Evolutionary conservation across 352 stramenopile species (phyloP).

Genomic region (Pythium vanterpoolii): DNA sequence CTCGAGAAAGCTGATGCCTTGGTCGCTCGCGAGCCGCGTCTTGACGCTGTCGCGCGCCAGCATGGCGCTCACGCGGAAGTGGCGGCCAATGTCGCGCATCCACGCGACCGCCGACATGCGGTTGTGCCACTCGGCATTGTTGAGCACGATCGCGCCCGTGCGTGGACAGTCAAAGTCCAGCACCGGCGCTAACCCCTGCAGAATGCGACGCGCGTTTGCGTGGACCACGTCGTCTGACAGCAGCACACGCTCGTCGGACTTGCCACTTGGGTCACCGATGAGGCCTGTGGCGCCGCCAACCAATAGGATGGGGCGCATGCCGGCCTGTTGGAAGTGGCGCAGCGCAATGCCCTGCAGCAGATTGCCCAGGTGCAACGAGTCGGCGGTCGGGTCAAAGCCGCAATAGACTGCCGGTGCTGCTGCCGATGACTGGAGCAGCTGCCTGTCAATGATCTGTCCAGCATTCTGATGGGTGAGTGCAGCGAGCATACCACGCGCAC

Average conservation of each 20-base stretch:
- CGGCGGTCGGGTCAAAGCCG: constrained; percentile 91
- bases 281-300: constrained; percentile 86
- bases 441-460: constrained; percentile 45
- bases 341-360: constrained; percentile 84
- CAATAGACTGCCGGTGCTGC: constrained; percentile 70
- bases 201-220: constrained; percentile 89
- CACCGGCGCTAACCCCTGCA: constrained; percentile 91
- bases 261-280: constrained; percentile 98
- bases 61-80: constrained; percentile 99
- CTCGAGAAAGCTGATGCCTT: constrained; percentile 98
- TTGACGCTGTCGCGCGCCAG: constrained; percentile 97
- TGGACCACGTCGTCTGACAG: constrained; percentile 92
- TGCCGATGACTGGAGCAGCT: constrained; percentile 28
- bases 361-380: constrained; percentile 90
- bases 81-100: constrained; percentile 94
- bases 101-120: constrained; percentile 95
- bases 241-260: constrained; percentile 95
- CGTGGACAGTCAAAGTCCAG: constrained; percentile 90
- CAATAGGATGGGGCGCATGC: constrained; percentile 89
- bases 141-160: constrained; percentile 94
- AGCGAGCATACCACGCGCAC: constrained; percentile 66
- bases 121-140: constrained; percentile 98
- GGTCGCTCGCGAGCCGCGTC: constrained; percentile 92
- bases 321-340: constrained; percentile 84
- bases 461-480: constrained; percentile 68